phyloP scores from a whole-genome alignment of 495 filamentous ascomycete genomes.

The Podospora comata region DNA sequence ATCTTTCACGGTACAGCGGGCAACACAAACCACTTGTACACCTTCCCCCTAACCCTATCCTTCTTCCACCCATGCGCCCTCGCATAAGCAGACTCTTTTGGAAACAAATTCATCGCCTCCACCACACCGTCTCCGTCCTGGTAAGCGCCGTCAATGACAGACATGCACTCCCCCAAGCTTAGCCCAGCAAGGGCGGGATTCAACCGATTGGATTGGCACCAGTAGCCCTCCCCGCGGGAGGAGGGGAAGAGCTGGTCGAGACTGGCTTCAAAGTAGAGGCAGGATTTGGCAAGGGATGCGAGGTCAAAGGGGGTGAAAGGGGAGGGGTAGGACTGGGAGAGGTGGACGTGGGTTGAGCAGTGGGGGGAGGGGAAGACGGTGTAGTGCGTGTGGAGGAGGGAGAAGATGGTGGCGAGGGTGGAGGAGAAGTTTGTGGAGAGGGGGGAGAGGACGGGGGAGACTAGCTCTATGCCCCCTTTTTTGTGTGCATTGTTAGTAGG shows the following conservation, averaged over 20 bases:
- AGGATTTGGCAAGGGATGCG: conserved; percentile 26
- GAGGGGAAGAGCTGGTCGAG: conserved; percentile 27
- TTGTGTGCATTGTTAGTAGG: not conserved
- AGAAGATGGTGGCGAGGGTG: conserved; percentile 28
- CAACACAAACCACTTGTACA: conserved; percentile 34
- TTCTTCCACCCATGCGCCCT: conserved; percentile 18
- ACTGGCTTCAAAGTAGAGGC: conserved; percentile 31
- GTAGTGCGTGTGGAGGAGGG: conserved; percentile 16
- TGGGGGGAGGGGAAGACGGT: conserved; percentile 16
- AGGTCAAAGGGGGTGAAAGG: conserved; percentile 20
- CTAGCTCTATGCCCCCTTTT: conserved; percentile 33
- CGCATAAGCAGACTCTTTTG: conserved; percentile 20
- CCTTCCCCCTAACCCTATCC: conserved; percentile 31
- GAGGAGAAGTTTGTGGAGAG: conserved; percentile 19
- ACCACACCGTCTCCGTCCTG: conserved; percentile 13
- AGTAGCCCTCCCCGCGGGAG: conserved; percentile 21
- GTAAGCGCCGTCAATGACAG: conserved; percentile 14
- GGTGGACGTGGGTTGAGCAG: conserved; percentile 33
- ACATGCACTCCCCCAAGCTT: conserved; percentile 13
- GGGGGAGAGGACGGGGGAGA: conserved; percentile 29
- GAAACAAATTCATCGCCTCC: conserved; percentile 27
- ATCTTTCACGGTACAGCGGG: too few species aligned
- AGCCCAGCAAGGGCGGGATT: conserved; percentile 14
- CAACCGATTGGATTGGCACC: conserved; percentile 29
- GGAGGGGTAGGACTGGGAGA: conserved; percentile 15